Conservation (phyloP, 2,329 filamentous ascomycete species). For the Pyricularia sp. region DNA sequence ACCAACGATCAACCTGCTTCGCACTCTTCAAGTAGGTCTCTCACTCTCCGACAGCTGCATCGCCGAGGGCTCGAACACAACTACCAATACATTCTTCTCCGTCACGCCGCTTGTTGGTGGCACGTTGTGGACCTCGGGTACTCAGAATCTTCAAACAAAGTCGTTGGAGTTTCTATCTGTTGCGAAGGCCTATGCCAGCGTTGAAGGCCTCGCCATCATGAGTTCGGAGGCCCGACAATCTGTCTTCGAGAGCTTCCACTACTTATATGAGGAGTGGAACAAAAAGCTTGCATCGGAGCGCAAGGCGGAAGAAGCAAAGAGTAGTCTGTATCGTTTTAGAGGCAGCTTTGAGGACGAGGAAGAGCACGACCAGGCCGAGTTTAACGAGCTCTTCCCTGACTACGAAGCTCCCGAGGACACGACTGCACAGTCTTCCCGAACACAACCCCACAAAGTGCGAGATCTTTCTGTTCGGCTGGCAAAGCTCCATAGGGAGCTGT, state of each 20-base stretch:
- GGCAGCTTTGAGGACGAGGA: constrained; percentile 68
- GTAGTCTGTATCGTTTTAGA: constrained; percentile 71
- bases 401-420: constrained; percentile 44
- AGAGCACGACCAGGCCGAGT: constrained; percentile 58
- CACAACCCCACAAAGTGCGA: constrained; percentile 24
- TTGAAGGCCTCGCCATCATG: constrained; percentile 33
- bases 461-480: constrained; percentile 49
- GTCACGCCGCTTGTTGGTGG: constrained; percentile 46
- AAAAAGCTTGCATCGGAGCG: constrained; percentile 64
- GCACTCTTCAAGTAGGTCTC: constrained; percentile 64
- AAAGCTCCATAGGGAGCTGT: constrained; percentile 42
- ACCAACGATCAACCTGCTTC: constrained; percentile 66
- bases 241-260: constrained; percentile 54
- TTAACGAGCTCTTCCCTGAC: constrained; percentile 69
- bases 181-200: constrained; percentile 27
- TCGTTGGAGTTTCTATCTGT: constrained; percentile 38
- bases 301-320: constrained; percentile 57
- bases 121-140: constrained; percentile 12
- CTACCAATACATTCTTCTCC: constrained; percentile 23
- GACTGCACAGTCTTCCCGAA: constrained; percentile 10
- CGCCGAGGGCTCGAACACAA: neutral
- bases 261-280: constrained; percentile 71
- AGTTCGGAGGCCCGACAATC: constrained; percentile 31
- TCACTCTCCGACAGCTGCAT: constrained; percentile 37
- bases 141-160: neutral